Conservation (phyloP, 768 basidiomycete genomes). For the Kwoniella europaea region DNA sequence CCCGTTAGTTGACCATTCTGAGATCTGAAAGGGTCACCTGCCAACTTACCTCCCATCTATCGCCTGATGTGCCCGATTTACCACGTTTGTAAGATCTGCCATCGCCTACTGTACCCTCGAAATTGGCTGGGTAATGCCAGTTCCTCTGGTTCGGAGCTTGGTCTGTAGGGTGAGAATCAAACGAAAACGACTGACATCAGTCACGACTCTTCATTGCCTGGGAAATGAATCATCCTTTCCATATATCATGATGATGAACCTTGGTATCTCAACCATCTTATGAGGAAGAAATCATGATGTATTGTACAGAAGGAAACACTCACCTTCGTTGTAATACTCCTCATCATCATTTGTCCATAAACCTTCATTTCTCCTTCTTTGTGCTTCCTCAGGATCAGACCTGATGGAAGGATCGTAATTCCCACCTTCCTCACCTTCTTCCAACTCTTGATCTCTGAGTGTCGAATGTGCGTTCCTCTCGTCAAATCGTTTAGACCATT, state of each 20-base stretch:
- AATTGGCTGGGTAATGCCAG: constrained; percentile 59
- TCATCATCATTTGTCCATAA: constrained; percentile 55
- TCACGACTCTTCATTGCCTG: neutral
- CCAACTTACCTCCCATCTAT: constrained; percentile 42
- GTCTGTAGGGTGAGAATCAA: constrained; percentile 23
- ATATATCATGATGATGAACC: no score
- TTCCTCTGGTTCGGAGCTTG: constrained; percentile 56
- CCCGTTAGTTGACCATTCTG: neutral
- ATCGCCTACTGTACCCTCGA: constrained; percentile 54
- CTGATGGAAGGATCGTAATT: constrained; percentile 51
- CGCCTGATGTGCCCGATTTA: constrained; percentile 25
- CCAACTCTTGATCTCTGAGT: constrained; percentile 72
- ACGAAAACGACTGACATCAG: neutral
- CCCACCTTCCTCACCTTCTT: constrained; percentile 71
- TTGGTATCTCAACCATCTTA: no score
- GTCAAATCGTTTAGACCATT: constrained; percentile 85
- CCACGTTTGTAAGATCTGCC: constrained; percentile 33
- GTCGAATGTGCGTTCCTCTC: constrained; percentile 76
- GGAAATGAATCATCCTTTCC: no score
- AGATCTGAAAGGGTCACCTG: neutral
- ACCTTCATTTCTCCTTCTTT: constrained; percentile 47
- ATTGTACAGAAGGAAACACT: constrained; percentile 14
- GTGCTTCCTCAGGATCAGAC: constrained; percentile 35
- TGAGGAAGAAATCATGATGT: no score
- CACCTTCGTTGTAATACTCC: constrained; percentile 57